phyloP scores from a whole-genome alignment of 148 eudicot genomes.

The Limonium bicolor region DNA sequence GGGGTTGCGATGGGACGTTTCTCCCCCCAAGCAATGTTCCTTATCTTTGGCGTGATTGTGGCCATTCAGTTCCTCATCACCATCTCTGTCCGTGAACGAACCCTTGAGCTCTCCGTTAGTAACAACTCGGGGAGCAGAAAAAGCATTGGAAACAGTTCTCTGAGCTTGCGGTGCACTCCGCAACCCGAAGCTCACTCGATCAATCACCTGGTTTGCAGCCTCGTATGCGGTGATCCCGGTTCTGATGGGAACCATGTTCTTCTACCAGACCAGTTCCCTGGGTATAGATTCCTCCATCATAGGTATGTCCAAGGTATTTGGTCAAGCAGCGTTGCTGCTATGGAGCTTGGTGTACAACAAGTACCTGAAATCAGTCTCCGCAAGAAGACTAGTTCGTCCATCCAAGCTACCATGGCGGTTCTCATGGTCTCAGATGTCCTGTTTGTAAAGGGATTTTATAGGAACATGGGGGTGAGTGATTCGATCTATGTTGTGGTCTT shows the following conservation, averaged over 20 bases:
- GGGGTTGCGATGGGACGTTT: constrained; percentile 43
- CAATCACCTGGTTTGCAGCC: constrained; percentile 51
- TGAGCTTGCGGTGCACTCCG: constrained; percentile 29
- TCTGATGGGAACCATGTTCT: too few species aligned
- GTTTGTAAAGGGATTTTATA: constrained; percentile 61
- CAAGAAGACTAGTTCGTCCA: constrained; percentile 44
- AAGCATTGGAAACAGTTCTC: constrained; percentile 32
- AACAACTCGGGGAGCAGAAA: constrained; percentile 28
- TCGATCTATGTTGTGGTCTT: constrained; percentile 48
- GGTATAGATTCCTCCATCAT: constrained; percentile 87
- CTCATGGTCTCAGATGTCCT: constrained; percentile 68
- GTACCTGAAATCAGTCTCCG: too few species aligned
- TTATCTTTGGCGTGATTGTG: constrained; percentile 34
- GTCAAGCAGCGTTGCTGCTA: constrained; percentile 46
- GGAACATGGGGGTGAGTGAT: constrained; percentile 52
- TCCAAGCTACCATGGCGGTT: constrained; percentile 54
- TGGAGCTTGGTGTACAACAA: constrained; percentile 81
- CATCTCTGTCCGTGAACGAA: constrained; percentile 32
- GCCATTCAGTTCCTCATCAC: constrained; percentile 42
- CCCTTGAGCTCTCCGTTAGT: constrained; percentile 52
- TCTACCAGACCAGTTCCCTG: too few species aligned
- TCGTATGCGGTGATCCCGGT: too few species aligned
- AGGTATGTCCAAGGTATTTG: constrained; percentile 49
- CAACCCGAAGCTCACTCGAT: constrained; percentile 67
- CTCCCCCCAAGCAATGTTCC: constrained; percentile 42